Evolutionary conservation across 768 basidiomycete genomes (phyloP).

Genomic region (Calvatia gigantea): DNA sequence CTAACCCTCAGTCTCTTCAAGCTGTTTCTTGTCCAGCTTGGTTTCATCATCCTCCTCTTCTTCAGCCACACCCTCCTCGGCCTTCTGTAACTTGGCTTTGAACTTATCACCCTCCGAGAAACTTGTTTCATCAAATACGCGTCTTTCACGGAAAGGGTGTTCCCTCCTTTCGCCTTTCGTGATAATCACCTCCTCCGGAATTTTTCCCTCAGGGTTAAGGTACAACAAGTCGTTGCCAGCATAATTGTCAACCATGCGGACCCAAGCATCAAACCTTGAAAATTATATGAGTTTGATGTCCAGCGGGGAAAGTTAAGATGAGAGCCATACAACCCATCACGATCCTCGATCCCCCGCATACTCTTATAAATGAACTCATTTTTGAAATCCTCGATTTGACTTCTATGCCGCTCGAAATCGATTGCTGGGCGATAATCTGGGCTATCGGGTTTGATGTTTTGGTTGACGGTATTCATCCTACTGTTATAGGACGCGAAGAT

Average conservation of each 20-base stretch:
- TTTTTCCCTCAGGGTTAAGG: slow-evolving; percentile 71
- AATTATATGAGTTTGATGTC: not conserved
- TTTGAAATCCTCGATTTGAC: slow-evolving; percentile 79
- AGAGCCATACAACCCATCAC: slow-evolving; percentile 61
- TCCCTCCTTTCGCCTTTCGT: slow-evolving; percentile 52
- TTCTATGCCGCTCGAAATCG: slow-evolving; percentile 65
- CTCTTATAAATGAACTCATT: slow-evolving; percentile 79
- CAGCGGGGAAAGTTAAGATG: not conserved
- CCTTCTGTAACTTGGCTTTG: slow-evolving; percentile 29
- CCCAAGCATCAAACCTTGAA: slow-evolving; percentile 79
- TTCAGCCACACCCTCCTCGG: slow-evolving; percentile 36
- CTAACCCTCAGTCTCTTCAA: slow-evolving; percentile 55
- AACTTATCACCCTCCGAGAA: slow-evolving; percentile 33
- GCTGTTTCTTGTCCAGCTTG: slow-evolving; percentile 33
- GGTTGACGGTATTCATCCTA: slow-evolving; percentile 45
- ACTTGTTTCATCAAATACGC: slow-evolving; percentile 61
- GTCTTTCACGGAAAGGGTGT: slow-evolving; percentile 67
- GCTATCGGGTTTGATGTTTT: slow-evolving; percentile 49
- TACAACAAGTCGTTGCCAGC: slow-evolving; percentile 75
- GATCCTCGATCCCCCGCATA: slow-evolving; percentile 83
- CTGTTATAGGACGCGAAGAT: slow-evolving; percentile 78
- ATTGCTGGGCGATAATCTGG: slow-evolving; percentile 68
- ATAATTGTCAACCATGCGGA: slow-evolving; percentile 72
- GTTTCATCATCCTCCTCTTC: slow-evolving; percentile 39
- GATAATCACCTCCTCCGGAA: slow-evolving; percentile 69